phyloP scores from a whole-genome alignment of 139 green algal genomes.

The Chlamydomonas incerta region DNA sequence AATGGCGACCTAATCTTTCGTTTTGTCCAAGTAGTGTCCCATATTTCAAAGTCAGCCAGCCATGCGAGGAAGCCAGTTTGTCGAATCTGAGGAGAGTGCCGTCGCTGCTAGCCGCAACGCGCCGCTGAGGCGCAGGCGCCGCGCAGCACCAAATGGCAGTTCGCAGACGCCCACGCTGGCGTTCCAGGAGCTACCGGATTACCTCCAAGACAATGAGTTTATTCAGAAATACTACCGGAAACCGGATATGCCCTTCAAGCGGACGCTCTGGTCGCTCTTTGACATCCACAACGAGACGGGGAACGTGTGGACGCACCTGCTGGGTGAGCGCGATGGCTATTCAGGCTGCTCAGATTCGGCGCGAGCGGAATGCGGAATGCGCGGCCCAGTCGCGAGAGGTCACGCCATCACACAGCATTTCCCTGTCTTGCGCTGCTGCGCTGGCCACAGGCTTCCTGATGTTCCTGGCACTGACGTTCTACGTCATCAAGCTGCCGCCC shows the following conservation, averaged over 20 bases:
- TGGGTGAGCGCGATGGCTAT: slow-evolving; percentile 56
- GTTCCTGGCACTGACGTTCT: slow-evolving; percentile 74
- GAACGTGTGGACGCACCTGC: slow-evolving; percentile 93
- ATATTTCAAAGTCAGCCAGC: no score
- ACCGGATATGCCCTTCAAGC: slow-evolving; percentile 63
- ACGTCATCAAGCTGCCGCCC: slow-evolving; percentile 56
- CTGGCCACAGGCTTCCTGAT: slow-evolving; percentile 76
- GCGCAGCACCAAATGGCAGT: not conserved
- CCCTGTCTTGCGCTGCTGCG: no score
- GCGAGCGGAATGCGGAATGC: not conserved
- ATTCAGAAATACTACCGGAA: slow-evolving; percentile 83
- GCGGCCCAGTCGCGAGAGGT: no score
- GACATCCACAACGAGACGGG: slow-evolving; percentile 94
- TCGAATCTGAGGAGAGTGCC: not conserved
- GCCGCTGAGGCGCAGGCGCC: slow-evolving; percentile 5
- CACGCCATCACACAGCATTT: not conserved
- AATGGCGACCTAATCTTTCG: no score
- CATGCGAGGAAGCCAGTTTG: no score
- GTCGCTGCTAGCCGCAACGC: slow-evolving; percentile 30
- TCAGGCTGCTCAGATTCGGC: not conserved
- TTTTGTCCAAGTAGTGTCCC: no score
- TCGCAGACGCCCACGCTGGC: not conserved
- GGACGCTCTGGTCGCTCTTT: slow-evolving; percentile 83
- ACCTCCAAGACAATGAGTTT: slow-evolving; percentile 90
- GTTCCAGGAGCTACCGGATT: slow-evolving; percentile 63